Percentiles rank a stretch among this genome's conserved stretches.
Evolutionary conservation across 352 stramenopile species (phyloP).

Genomic region (Pythium oligandrum): DNA sequence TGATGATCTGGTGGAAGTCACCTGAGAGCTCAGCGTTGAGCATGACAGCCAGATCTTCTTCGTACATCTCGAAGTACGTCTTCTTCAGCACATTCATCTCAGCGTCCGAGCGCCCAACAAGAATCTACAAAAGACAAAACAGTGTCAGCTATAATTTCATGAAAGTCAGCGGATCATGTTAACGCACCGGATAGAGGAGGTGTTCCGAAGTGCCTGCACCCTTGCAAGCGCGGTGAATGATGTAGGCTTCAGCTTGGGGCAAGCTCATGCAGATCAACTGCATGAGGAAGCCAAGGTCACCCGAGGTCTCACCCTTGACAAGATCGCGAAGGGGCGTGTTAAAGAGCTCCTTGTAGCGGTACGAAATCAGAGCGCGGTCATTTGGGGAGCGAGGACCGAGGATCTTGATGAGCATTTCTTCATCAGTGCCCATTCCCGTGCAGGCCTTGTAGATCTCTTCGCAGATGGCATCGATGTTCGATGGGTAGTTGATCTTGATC

Average conservation of each 20-base stretch:
- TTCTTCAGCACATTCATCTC: slow-evolving; percentile 80
- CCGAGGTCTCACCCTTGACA: slow-evolving; percentile 68
- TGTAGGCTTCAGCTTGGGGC: slow-evolving; percentile 60
- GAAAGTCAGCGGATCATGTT: too few species aligned
- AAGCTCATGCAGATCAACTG: slow-evolving; percentile 71
- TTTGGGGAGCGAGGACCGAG: slow-evolving; percentile 67
- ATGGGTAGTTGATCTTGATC: slow-evolving; percentile 30
- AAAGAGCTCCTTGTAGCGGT: slow-evolving; percentile 72
- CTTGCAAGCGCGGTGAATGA: slow-evolving; percentile 67
- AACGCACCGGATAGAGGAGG: slow-evolving; percentile 37
- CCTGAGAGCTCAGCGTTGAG: slow-evolving; percentile 66
- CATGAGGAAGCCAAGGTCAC: slow-evolving; percentile 64
- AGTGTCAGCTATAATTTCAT: too few species aligned
- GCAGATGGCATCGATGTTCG: slow-evolving; percentile 52
- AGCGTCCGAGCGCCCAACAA: slow-evolving; percentile 68
- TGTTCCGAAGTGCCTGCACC: slow-evolving; percentile 68
- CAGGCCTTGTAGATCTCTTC: slow-evolving; percentile 65
- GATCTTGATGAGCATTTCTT: slow-evolving; percentile 63
- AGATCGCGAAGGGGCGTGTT: slow-evolving; percentile 47
- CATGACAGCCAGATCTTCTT: slow-evolving; percentile 63
- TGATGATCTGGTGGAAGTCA: slow-evolving; percentile 72
- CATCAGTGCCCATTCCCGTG: slow-evolving; percentile 70
- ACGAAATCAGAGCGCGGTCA: slow-evolving; percentile 55
- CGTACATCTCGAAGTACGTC: slow-evolving; percentile 63
- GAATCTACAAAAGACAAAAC: slow-evolving; percentile 14